Percentiles rank a stretch among this genome's conserved stretches.
Evolutionary conservation across 1,284 basidiomycete species (phyloP).

Genomic region (Ganoderma resinaceum): DNA sequence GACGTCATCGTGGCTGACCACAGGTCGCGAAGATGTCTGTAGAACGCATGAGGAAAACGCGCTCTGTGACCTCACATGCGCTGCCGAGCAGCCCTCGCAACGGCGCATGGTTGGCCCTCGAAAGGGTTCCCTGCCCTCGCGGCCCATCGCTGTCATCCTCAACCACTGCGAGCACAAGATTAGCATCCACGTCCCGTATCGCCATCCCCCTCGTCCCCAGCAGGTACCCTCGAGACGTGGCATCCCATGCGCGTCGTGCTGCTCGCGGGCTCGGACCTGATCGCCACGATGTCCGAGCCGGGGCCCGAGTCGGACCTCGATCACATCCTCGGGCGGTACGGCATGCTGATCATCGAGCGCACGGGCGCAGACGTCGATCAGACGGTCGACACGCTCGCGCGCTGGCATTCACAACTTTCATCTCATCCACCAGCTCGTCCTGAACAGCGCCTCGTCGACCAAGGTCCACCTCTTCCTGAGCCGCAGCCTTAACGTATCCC

Average conservation of each 20-base stretch:
- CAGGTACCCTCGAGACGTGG: too few species aligned
- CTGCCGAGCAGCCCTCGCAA: slow-evolving; percentile 79
- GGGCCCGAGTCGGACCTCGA: slow-evolving; percentile 97
- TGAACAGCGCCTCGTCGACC: slow-evolving; percentile 96
- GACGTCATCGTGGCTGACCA: slow-evolving; percentile 90
- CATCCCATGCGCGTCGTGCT: slow-evolving; percentile 90
- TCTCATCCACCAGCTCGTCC: slow-evolving; percentile 57
- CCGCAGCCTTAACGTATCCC: slow-evolving; percentile 92
- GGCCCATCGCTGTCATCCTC: slow-evolving; percentile 94
- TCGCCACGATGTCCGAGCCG: slow-evolving; percentile 98
- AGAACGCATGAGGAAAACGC: slow-evolving; percentile 9
- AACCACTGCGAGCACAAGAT: slow-evolving; percentile 96
- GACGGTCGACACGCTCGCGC: too few species aligned
- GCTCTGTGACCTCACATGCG: slow-evolving; percentile 66
- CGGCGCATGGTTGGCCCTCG: slow-evolving; percentile 97
- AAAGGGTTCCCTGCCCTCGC: slow-evolving; percentile 95
- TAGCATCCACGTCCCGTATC: slow-evolving; percentile 79
- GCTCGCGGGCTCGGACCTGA: slow-evolving; percentile 96
- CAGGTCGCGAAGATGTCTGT: slow-evolving; percentile 46
- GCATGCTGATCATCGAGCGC: slow-evolving; percentile 91
- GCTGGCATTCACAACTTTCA: slow-evolving; percentile 52
- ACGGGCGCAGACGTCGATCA: too few species aligned
- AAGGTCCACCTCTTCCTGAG: slow-evolving; percentile 93
- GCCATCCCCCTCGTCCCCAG: slow-evolving; percentile 45
- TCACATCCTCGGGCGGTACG: slow-evolving; percentile 93